Evolutionary conservation across 169 alveolate genomes (phyloP), one percentile per base, ranked within the genome.

Genomic region (Hepatocystis sp.): DNA sequence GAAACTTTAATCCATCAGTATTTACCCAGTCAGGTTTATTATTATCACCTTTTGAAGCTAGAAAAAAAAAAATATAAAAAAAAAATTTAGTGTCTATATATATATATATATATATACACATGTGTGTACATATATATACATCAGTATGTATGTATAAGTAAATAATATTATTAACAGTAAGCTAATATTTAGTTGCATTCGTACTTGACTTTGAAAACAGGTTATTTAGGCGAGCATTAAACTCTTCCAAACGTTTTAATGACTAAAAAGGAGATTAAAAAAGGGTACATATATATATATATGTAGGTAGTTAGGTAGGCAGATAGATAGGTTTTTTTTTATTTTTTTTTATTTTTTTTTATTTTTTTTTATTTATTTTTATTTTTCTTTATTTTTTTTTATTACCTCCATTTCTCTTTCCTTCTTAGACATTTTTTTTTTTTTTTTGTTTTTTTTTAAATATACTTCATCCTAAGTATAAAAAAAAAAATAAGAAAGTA

Each of bases 361-460:
- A n/a, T n/a, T n/a, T n/a, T n/a, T n/a, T n/a, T n/a, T n/a, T n/a
- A n/a, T n/a, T n/a, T n/a, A n/a, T n/a, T n/a, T n/a, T n/a, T n/a
- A n/a, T n/a, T n/a, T n/a, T n/a, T n/a, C n/a, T n/a, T n/a, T n/a
- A n/a, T n/a, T n/a, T n/a, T n/a, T n/a, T n/a, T n/a, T n/a, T n/a
- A n/a, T n/a, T 7, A 71, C 86, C 86, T 32, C 39, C 15, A 56
- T 56, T 49, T 71, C 86, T 34, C 86, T 71, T 28, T 71, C 86
- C 39, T 17, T 30, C 36, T 71, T 71, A 42, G 86, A 71, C 86
- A 71, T 71, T 13, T 71, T 71, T 1, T 44, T 55, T 44, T 56
- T 28, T 39, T 71, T 71, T 49, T 61, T 71, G 32, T 56, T 44
- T 13, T 56, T 53, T 55, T 49, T 71, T 27, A 71, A 28, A 19